These are phyloP conservation scores for Alternaria postmessia DNA, from an alignment of 2,329 filamentous ascomycete genomes.

Conservation along the genomic window DNA sequence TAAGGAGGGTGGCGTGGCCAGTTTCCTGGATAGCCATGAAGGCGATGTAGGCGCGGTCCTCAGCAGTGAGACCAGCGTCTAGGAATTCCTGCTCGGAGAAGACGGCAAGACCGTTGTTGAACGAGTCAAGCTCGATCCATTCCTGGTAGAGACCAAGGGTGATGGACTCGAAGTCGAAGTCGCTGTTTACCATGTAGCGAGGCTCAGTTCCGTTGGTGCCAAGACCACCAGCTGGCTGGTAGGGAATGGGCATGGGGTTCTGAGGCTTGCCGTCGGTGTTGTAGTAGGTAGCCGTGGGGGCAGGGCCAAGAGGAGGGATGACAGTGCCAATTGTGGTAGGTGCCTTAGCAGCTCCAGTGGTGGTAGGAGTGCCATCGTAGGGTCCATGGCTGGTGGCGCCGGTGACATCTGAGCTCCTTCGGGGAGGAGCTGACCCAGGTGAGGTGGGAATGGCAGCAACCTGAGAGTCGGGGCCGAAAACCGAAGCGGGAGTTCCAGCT, in stretches of 20 bases:
- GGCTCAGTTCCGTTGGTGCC: slow-evolving; percentile 81
- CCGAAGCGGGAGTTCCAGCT: slow-evolving; percentile 48
- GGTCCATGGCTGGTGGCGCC: slow-evolving; percentile 74
- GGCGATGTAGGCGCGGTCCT: slow-evolving; percentile 74
- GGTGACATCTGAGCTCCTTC: slow-evolving; percentile 59
- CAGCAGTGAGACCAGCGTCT: slow-evolving; percentile 70
- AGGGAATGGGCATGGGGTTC: slow-evolving; percentile 73
- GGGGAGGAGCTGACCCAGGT: slow-evolving; percentile 51
- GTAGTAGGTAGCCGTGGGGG: slow-evolving; percentile 72
- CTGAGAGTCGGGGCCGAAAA: slow-evolving; percentile 56
- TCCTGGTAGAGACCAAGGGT: slow-evolving; percentile 80
- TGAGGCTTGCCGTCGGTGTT: slow-evolving; percentile 75
- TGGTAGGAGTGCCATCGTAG: slow-evolving; percentile 71
- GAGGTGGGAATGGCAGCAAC: slow-evolving; percentile 46
- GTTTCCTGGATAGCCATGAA: slow-evolving; percentile 82
- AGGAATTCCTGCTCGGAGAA: slow-evolving; percentile 76
- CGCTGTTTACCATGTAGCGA: slow-evolving; percentile 78
- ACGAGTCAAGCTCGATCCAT: slow-evolving; percentile 84
- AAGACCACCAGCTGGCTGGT: slow-evolving; percentile 72
- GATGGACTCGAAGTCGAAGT: slow-evolving; percentile 84
- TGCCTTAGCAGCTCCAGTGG: slow-evolving; percentile 72
- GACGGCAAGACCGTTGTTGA: slow-evolving; percentile 75
- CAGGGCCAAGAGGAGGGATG: slow-evolving; percentile 66
- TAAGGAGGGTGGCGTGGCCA: slow-evolving; percentile 78
- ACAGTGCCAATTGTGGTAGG: slow-evolving; percentile 62